Conservation (phyloP, 352 stramenopile genomes). For the Phytopythium mirpurense region DNA sequence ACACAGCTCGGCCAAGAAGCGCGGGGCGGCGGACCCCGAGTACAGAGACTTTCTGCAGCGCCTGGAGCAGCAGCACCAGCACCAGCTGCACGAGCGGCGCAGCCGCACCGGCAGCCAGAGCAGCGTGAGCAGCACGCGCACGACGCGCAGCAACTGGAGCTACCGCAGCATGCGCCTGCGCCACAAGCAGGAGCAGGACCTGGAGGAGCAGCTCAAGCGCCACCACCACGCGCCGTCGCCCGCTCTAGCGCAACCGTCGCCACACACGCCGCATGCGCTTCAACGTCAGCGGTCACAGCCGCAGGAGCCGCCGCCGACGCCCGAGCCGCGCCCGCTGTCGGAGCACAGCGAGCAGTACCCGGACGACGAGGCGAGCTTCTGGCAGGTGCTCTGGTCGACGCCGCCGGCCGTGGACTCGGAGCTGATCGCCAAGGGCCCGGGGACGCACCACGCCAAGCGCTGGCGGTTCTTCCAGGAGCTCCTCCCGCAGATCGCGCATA, state of each 20-base stretch:
- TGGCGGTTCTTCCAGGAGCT: slow-evolving; percentile 3
- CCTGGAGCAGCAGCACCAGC: slow-evolving; percentile 3
- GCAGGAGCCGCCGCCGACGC: neutral
- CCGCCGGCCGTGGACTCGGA: neutral
- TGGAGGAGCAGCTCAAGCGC: slow-evolving; percentile 1
- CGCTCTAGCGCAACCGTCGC: too few relatives aligned
- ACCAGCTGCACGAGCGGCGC: neutral
- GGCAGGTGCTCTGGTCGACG: slow-evolving; percentile 1
- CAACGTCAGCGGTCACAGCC: neutral
- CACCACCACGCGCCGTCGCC: too few relatives aligned
- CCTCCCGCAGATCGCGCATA: neutral
- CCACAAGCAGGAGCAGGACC: slow-evolving; percentile 3
- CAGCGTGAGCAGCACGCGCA: slow-evolving; percentile 1
- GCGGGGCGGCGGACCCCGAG: slow-evolving; percentile 2
- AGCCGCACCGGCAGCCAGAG: neutral
- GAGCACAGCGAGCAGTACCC: slow-evolving; percentile 4
- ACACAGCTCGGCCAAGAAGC: slow-evolving; percentile 2
- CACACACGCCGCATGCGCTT: neutral
- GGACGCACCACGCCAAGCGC: slow-evolving; percentile 3
- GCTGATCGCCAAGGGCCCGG: neutral
- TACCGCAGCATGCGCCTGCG: neutral
- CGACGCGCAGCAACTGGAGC: slow-evolving; percentile 1
- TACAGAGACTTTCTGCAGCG: slow-evolving; percentile 3
- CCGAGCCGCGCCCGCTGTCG: neutral
- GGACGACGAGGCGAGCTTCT: slow-evolving; percentile 1